Evolutionary conservation across 768 basidiomycete genomes (phyloP).

Genomic region (Phlebiopsis gigantea): DNA sequence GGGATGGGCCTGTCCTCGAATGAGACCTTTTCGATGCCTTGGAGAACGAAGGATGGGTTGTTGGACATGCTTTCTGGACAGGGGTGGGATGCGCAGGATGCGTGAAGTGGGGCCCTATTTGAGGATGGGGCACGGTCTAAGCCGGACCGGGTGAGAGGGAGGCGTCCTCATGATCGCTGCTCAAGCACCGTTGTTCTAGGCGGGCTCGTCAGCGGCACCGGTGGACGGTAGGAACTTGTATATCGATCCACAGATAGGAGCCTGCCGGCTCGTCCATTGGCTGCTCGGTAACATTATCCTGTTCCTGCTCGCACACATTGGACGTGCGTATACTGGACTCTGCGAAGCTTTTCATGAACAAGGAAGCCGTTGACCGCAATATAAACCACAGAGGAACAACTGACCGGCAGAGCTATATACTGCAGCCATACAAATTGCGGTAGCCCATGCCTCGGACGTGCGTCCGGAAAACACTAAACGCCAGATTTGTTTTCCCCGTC

Average conservation of each 20-base stretch:
- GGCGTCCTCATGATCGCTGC: slow-evolving; percentile 8
- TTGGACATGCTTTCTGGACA: slow-evolving; percentile 46
- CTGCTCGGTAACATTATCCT: not conserved
- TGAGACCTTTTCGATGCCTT: slow-evolving; percentile 57
- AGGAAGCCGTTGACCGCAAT: not conserved
- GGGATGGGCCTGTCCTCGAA: slow-evolving; percentile 78
- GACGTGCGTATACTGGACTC: not conserved
- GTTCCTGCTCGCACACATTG: not conserved
- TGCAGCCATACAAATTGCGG: not conserved
- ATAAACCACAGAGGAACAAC: not conserved
- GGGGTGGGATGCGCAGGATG: slow-evolving; percentile 5
- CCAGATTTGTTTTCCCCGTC: too few species aligned
- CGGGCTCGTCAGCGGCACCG: slow-evolving; percentile 3
- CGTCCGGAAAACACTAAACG: too few species aligned
- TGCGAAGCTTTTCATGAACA: not conserved
- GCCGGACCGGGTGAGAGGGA: not conserved
- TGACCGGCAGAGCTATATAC: not conserved
- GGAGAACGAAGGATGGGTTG: slow-evolving; percentile 78
- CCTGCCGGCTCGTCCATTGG: not conserved
- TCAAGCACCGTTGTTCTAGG: slow-evolving; percentile 4
- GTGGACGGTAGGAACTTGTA: slow-evolving; percentile 12
- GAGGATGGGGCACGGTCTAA: slow-evolving; percentile 6
- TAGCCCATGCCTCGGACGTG: too few species aligned
- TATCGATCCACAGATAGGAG: slow-evolving; percentile 9
- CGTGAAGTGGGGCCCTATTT: slow-evolving; percentile 5